Percentiles rank a stretch among this genome's conserved stretches.
phyloP scores from a whole-genome alignment of 1,139 yeast species.

The Geotrichum cucujoidarum region DNA sequence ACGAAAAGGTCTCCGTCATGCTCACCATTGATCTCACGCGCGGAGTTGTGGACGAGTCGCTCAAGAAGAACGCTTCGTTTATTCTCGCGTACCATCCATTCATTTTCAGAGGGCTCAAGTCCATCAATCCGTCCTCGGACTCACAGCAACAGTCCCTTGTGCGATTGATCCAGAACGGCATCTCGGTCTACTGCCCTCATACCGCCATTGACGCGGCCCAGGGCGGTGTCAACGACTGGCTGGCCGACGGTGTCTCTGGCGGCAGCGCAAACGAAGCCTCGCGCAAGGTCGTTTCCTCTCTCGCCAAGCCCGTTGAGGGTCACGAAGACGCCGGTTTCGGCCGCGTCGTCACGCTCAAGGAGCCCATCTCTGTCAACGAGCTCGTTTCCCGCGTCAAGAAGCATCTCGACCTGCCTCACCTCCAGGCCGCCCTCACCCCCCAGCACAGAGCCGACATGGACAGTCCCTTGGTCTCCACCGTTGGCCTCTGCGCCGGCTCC shows the following conservation, averaged over 20 bases:
- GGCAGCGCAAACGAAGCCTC: conserved; percentile 28
- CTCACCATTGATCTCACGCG: conserved; percentile 82
- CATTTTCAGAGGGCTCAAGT: conserved; percentile 81
- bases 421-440: conserved; percentile 60
- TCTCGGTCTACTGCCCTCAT: conserved; percentile 91
- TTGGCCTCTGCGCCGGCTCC: conserved; percentile 96
- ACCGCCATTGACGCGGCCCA: conserved; percentile 91
- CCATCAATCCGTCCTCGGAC: conserved; percentile 53
- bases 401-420: conserved; percentile 47
- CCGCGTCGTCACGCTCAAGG: conserved; percentile 51
- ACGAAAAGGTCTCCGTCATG: conserved; percentile 45
- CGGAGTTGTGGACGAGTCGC: conserved; percentile 81
- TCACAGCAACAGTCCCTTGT: conserved; percentile 80
- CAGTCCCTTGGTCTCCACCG: conserved; percentile 31
- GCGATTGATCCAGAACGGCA: conserved; percentile 63
- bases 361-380: conserved; percentile 43
- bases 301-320: conserved; percentile 28
- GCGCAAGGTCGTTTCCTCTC: conserved; percentile 23
- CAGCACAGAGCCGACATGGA: conserved; percentile 25
- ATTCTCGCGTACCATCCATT: conserved; percentile 90
- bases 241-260: conserved; percentile 56
- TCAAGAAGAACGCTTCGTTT: conserved; percentile 44
- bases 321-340: conserved; percentile 76
- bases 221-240: conserved; percentile 92
- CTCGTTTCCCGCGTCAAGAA: conserved; percentile 54